Conservation (phyloP, 2,329 filamentous ascomycete species). For the Fusarium sacchari region DNA sequence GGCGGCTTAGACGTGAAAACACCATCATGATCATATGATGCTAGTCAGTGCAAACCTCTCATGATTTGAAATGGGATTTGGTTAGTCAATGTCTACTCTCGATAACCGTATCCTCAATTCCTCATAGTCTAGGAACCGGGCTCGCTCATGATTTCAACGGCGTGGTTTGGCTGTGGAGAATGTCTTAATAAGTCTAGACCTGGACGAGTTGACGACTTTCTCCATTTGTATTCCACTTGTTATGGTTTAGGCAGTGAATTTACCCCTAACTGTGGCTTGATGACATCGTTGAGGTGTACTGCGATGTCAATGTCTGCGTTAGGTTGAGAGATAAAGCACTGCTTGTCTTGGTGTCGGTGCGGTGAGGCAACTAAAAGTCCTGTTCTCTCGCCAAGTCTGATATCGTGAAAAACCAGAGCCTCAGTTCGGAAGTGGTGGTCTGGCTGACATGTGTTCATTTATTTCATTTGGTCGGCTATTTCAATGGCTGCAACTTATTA, state of each 20-base stretch:
- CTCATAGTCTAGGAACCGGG: not conserved
- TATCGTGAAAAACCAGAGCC: not conserved
- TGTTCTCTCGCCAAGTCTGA: not conserved
- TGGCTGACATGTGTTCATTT: conserved; percentile 18
- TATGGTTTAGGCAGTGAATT: conserved; percentile 6
- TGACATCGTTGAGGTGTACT: conserved; percentile 1
- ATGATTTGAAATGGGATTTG: conserved; percentile 2
- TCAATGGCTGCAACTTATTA: conserved; percentile 12
- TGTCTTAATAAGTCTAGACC: conserved; percentile 5
- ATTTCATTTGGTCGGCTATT: too few species aligned
- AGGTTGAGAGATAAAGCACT: not conserved
- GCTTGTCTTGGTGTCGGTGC: not conserved
- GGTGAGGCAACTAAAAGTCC: not conserved
- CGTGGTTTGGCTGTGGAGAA: conserved; percentile 12
- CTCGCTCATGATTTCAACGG: conserved; percentile 10
- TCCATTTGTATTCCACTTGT: conserved; percentile 24
- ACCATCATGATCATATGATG: conserved; percentile 10
- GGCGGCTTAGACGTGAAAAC: not conserved
- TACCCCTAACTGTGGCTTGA: conserved; percentile 20
- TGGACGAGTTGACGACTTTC: not conserved
- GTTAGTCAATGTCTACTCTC: conserved; percentile 20
- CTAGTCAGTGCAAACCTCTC: not conserved
- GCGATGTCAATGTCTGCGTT: not conserved
- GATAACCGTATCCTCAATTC: conserved; percentile 1
- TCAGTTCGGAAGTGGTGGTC: not conserved